phyloP scores from a whole-genome alignment of 257 asterid species.

The Linderniella brevidens region DNA sequence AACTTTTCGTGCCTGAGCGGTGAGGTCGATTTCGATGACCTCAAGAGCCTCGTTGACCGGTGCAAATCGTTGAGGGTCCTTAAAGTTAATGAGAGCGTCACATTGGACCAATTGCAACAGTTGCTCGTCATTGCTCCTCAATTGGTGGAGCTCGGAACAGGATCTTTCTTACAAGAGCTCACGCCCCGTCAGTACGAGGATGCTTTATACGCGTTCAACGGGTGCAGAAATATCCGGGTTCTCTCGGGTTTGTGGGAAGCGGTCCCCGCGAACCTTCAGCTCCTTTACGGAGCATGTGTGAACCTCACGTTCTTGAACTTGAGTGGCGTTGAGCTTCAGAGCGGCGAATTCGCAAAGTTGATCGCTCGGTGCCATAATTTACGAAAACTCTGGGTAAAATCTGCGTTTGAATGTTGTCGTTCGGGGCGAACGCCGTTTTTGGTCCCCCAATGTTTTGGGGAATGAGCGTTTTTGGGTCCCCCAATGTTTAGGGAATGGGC shows the following conservation, averaged over 20 bases:
- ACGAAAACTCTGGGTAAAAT: slow-evolving; percentile 71
- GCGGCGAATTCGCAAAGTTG: slow-evolving; percentile 48
- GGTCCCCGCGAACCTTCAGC: slow-evolving; percentile 27
- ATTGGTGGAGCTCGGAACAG: slow-evolving; percentile 56
- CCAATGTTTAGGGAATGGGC: too few relatives aligned
- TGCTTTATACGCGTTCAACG: slow-evolving; percentile 31
- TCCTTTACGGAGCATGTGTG: slow-evolving; percentile 57
- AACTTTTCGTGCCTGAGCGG: slow-evolving; percentile 52
- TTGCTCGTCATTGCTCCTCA: slow-evolving; percentile 47
- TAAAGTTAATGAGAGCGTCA: slow-evolving; percentile 49
- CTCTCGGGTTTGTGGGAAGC: slow-evolving; percentile 74
- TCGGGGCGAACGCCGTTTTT: too few relatives aligned
- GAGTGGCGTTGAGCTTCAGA: slow-evolving; percentile 37
- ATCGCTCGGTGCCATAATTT: slow-evolving; percentile 55
- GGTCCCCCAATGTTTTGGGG: too few relatives aligned
- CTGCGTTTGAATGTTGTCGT: slow-evolving; percentile 3
- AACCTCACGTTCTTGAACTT: slow-evolving; percentile 55
- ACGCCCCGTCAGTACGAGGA: slow-evolving; percentile 35
- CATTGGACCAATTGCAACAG: slow-evolving; percentile 37
- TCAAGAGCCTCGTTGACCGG: slow-evolving; percentile 54
- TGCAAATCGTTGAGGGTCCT: slow-evolving; percentile 57
- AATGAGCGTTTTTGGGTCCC: too few relatives aligned
- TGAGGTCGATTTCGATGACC: slow-evolving; percentile 52
- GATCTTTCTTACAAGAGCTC: slow-evolving; percentile 59
- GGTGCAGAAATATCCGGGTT: slow-evolving; percentile 31